Evolutionary conservation across 2,329 filamentous ascomycete genomes (phyloP), one percentile per base, ranked within the genome.

Genomic region (Cryphonectria radicalis): DNA sequence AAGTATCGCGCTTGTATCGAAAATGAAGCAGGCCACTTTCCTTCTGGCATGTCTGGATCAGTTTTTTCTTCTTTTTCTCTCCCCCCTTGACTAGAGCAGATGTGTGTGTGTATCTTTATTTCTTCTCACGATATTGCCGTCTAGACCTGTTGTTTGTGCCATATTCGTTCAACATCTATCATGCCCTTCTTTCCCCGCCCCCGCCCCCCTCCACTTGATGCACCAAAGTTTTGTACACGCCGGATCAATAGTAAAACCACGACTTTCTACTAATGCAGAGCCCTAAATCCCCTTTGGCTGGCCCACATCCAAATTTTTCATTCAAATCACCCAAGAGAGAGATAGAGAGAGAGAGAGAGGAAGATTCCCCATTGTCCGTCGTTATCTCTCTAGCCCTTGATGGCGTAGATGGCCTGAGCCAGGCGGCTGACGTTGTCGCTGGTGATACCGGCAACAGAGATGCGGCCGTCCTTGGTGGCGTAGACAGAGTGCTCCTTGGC

Each of bases 401-500:
- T 89, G 84, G 93, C 93, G 87, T 90, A 94, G 83, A 96, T 95
- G 79, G 92, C 88, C 86, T 95, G 91, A 73, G 93, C 93, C 73
- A 96, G 89, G 75, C 92, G 90, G 78, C 90, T 90, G 72, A 95
- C 93, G 79, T 95, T 95, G 77, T 86, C 91, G 75, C 83, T 89
- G 67, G 93, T 96, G 82, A 96, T 95, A 77, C 93, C 93, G 63
- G 93, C 93, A 69, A 96, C 92, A 63, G 92, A 94, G 81, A 96
- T 96, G 79, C 93, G 89, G 77, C 93, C 93, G 80, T 96, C 92
- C 87, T 94, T 96, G 83, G 96, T 98, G 76, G 95, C 95, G 82
- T 99, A 99, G 78, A 99, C 95, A 73, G 94, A 97, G 88, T 96
- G 93, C 87, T 98, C 93, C 87, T 97, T 94, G 76, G 95, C 93